Percentiles rank a stretch among this genome's conserved stretches.
phyloP scores from a whole-genome alignment of 345 rosid species.

The Luvunga scandens region DNA sequence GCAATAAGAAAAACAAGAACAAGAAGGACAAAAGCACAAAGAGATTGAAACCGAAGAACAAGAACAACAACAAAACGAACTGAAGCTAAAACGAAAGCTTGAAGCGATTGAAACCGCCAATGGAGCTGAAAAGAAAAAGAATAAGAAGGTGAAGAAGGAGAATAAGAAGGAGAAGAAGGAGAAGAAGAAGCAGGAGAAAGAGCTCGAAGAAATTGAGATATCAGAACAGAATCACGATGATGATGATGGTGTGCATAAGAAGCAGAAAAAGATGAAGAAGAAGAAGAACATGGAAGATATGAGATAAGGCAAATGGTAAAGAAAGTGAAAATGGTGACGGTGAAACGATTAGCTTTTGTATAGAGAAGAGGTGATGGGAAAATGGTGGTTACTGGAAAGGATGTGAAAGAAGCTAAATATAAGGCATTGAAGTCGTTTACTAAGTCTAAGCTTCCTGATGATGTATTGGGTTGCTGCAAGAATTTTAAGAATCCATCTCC shows the following conservation, averaged over 20 bases:
- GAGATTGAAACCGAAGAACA: conserved; percentile 17
- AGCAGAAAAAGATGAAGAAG: conserved; percentile 30
- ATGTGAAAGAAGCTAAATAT: conserved; percentile 56
- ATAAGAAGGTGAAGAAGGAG: conserved; percentile 45
- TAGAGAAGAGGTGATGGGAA: conserved; percentile 32
- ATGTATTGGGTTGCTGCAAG: conserved; percentile 75
- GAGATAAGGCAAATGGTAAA: conserved; percentile 21
- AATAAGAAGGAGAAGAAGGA: conserved; percentile 37
- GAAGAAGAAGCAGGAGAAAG: conserved; percentile 18
- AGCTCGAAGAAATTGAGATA: background rate
- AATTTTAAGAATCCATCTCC: conserved; percentile 76
- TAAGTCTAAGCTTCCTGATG: conserved; percentile 57
- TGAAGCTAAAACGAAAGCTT: conserved; percentile 28
- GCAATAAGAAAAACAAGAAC: conserved; percentile 30
- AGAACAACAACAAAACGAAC: conserved; percentile 24
- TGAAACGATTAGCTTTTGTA: conserved; percentile 13
- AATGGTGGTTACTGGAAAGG: conserved; percentile 67
- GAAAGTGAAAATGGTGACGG: conserved; percentile 21
- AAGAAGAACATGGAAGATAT: conserved; percentile 28
- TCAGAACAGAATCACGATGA: conserved; percentile 10
- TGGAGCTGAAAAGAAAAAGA: conserved; percentile 30
- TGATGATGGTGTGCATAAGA: conserved; percentile 1
- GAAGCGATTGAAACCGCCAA: conserved; percentile 19
- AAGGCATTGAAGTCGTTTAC: conserved; percentile 52
- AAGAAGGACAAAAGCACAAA: conserved; percentile 42